phyloP scores from a whole-genome alignment of 1,284 basidiomycete genomes.

The Puccinia hordei region DNA sequence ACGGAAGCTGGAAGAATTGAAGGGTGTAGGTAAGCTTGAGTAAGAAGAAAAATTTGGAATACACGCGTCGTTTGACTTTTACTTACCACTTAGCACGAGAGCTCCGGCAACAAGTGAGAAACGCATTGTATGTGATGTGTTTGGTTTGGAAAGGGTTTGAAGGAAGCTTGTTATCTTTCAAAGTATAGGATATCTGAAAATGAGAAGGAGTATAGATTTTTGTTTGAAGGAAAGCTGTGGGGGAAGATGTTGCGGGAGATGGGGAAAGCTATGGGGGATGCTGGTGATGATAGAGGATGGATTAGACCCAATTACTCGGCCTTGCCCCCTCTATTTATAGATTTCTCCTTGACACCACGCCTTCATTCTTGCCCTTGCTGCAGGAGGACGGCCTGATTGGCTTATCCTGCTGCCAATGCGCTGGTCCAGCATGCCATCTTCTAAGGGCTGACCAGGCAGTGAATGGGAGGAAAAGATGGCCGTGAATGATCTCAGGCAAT shows the following conservation, averaged over 20 bases:
- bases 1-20: neutral
- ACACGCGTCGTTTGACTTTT: neutral
- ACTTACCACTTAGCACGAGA: neutral
- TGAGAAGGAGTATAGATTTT: neutral
- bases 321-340: neutral
- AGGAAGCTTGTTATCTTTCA: neutral
- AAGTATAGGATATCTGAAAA: neutral
- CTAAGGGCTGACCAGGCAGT: neutral
- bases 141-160: neutral
- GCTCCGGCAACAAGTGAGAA: conserved; percentile 4
- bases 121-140: neutral
- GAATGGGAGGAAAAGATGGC: neutral
- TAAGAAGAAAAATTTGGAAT: neutral
- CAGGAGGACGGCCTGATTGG: neutral
- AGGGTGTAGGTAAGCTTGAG: neutral
- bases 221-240: no score
- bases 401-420: neutral
- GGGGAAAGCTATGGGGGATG: no score
- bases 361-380: neutral
- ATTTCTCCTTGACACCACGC: neutral
- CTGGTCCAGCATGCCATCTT: neutral
- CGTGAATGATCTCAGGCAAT: neutral
- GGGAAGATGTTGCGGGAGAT: no score
- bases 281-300: neutral
- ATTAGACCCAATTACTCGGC: neutral